A percentile compares a stretch with the other conserved stretches of the same genome.
Evolutionary conservation across 768 basidiomycete genomes (phyloP).

Genomic region (Hirschioporus abietinus): DNA sequence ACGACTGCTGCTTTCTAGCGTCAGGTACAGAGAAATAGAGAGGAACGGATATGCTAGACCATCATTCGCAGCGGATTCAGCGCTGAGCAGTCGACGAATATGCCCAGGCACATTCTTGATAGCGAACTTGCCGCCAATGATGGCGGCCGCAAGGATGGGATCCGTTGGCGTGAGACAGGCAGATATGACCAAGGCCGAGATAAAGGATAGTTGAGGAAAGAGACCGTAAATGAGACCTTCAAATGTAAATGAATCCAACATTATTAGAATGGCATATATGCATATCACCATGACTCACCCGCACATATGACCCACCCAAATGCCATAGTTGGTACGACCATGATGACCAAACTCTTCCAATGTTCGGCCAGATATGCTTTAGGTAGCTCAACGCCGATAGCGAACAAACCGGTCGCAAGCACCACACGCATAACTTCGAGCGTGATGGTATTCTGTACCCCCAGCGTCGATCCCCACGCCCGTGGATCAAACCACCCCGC

Average conservation of each 20-base stretch:
- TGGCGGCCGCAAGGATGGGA: constrained; percentile 88
- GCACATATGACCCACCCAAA: constrained; percentile 79
- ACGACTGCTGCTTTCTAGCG: constrained; percentile 54
- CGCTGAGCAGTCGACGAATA: constrained; percentile 70
- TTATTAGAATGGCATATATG: constrained; percentile 6
- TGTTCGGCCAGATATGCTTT: constrained; percentile 78
- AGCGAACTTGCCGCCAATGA: constrained; percentile 93
- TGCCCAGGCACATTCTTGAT: constrained; percentile 94
- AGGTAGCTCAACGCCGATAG: constrained; percentile 92
- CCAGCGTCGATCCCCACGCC: constrained; percentile 47
- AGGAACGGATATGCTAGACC: constrained; percentile 94
- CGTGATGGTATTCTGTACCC: constrained; percentile 52
- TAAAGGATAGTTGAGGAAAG: constrained; percentile 84
- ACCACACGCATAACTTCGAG: constrained; percentile 85
- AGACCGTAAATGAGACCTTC: constrained; percentile 63
- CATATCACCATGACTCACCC: constrained; percentile 30
- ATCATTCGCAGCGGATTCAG: constrained; percentile 93
- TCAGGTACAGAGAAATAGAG: constrained; percentile 79
- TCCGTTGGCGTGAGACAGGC: constrained; percentile 95
- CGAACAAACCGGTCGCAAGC: constrained; percentile 88
- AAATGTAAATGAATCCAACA: constrained; percentile 1
- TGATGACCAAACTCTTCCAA: constrained; percentile 57
- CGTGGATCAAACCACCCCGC: constrained; percentile 72
- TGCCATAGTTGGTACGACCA: constrained; percentile 83
- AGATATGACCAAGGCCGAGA: constrained; percentile 84